A percentile compares a stretch with the other conserved stretches of the same genome.
Evolutionary conservation across 1,284 basidiomycete genomes (phyloP).

Genomic region (Sporisorium reilianum): DNA sequence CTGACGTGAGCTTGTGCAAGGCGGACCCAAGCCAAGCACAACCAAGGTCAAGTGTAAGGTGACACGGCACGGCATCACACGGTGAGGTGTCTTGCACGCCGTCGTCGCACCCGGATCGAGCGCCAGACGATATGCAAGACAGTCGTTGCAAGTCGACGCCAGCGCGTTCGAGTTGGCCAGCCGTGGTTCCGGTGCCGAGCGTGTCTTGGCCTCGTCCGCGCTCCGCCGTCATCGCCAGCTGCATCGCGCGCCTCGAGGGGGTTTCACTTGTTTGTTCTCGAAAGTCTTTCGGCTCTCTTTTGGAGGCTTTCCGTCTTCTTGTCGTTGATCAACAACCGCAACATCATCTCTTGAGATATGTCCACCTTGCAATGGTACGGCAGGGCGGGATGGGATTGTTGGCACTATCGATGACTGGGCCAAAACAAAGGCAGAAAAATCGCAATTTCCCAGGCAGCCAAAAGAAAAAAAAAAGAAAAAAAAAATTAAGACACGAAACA

Average conservation of each 20-base stretch:
- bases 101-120: no score
- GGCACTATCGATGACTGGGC: neutral
- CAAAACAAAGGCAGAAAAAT: neutral
- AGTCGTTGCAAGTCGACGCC: no score
- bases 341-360: no score
- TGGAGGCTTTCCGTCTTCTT: neutral
- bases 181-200: neutral
- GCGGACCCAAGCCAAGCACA: neutral
- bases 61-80: no score
- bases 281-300: no score
- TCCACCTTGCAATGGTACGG: neutral
- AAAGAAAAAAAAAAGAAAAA: no score
- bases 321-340: no score
- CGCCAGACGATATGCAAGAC: no score
- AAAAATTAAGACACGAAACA: neutral
- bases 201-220: neutral
- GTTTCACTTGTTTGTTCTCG: neutral
- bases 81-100: no score
- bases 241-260: slow-evolving; percentile 6
- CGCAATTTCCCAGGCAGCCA: neutral
- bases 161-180: no score
- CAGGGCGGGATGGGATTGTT: neutral
- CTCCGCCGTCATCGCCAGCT: slow-evolving; percentile 7
- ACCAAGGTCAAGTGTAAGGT: neutral
- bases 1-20: neutral